These are phyloP conservation scores for Monosporascus sp. DNA, from an alignment of 2,329 filamentous ascomycete genomes.

Conservation along the genomic window DNA sequence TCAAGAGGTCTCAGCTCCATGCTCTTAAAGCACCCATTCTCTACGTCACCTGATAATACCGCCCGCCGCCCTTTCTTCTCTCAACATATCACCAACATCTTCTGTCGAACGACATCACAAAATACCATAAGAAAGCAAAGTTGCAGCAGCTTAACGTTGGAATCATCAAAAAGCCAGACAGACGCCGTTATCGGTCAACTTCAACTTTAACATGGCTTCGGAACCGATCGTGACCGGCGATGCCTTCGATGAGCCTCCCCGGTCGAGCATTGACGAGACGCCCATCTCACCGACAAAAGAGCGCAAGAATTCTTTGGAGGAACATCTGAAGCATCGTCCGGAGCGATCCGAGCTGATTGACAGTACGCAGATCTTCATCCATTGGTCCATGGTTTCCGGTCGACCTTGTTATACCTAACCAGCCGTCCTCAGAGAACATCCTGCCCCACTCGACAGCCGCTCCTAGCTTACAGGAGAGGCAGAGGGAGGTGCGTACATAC, in stretches of 20 bases:
- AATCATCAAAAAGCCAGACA: too few species aligned
- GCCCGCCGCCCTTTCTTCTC: too few species aligned
- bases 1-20: too few species aligned
- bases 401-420: neutral
- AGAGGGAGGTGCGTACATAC: conserved; percentile 55
- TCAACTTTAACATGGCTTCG: too few species aligned
- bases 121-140: too few species aligned
- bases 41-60: too few species aligned
- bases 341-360: conserved; percentile 74
- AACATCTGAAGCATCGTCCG: conserved; percentile 66
- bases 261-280: conserved; percentile 45
- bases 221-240: too few species aligned
- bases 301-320: conserved; percentile 66
- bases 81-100: too few species aligned
- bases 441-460: conserved; percentile 74
- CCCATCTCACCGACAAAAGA: conserved; percentile 48
- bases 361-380: conserved; percentile 46
- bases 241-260: conserved; percentile 3
- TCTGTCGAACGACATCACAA: too few species aligned
- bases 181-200: too few species aligned
- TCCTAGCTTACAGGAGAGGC: conserved; percentile 72
- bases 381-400: neutral
- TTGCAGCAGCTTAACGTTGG: too few species aligned
- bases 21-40: too few species aligned
- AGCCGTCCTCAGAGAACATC: conserved; percentile 66